phyloP scores from a whole-genome alignment of 2,329 filamentous ascomycete genomes.

The Cyclaneusma minus region DNA sequence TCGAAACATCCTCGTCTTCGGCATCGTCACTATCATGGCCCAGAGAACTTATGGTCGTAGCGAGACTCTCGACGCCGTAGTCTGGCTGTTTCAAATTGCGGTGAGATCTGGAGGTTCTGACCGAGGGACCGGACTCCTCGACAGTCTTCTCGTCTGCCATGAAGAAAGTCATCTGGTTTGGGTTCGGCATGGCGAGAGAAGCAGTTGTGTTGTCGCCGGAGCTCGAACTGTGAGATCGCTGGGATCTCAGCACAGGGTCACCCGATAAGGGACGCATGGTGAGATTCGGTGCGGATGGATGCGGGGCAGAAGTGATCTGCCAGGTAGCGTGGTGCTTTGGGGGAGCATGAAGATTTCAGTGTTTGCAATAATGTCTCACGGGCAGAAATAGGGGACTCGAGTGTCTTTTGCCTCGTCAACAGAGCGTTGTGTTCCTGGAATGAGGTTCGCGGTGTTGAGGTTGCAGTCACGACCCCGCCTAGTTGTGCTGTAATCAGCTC shows the following conservation, averaged over 20 bases:
- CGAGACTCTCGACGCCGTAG: slow-evolving; percentile 18
- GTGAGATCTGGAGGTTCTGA: slow-evolving; percentile 12
- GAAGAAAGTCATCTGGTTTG: slow-evolving; percentile 34
- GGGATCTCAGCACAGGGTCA: slow-evolving; percentile 25
- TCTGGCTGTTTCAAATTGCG: slow-evolving; percentile 21
- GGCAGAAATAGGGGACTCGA: too few species aligned
- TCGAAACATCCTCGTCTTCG: slow-evolving; percentile 9
- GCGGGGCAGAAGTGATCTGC: too few species aligned
- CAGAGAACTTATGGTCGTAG: slow-evolving; percentile 18
- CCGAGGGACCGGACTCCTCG: slow-evolving; percentile 22
- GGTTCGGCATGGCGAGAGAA: slow-evolving; percentile 18
- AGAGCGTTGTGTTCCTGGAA: too few species aligned
- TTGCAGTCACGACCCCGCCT: too few species aligned
- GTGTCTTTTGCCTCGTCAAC: too few species aligned
- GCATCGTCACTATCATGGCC: slow-evolving; percentile 13
- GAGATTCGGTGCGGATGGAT: slow-evolving; percentile 3
- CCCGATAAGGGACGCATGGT: slow-evolving; percentile 30
- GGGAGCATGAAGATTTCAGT: too few species aligned
- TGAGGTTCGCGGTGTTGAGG: too few species aligned
- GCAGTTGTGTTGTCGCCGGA: slow-evolving; percentile 21
- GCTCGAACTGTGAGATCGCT: slow-evolving; percentile 22
- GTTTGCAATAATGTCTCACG: too few species aligned
- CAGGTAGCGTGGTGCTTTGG: too few species aligned
- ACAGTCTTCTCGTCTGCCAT: slow-evolving; percentile 33
- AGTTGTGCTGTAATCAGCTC: too few species aligned